Evolutionary conservation across 164 flowering plant species (phyloP).

Genomic region (Vitis riparia): DNA sequence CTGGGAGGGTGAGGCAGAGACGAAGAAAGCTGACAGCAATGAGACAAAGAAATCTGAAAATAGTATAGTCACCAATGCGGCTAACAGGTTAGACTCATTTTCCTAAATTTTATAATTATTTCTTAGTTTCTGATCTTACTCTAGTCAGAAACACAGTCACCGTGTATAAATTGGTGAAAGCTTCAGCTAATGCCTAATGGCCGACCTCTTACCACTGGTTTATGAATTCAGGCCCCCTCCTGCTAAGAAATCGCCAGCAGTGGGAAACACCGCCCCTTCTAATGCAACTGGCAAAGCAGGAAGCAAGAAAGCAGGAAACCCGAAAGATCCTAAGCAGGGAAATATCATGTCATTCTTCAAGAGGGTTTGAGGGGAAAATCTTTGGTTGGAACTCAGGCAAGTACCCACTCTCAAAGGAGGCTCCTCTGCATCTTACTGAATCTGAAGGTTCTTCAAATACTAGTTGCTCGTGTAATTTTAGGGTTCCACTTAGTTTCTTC

Average conservation of each 20-base stretch:
- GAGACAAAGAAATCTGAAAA: conserved; percentile 26
- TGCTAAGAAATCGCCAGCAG: conserved; percentile 63
- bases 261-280: conserved; percentile 40
- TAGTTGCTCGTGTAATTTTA: background rate
- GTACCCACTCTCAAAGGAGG: background rate
- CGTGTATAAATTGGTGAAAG: too few relatives aligned
- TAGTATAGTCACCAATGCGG: conserved; percentile 21
- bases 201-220: background rate
- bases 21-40: conserved; percentile 16
- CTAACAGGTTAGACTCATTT: conserved; percentile 51
- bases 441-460: too few relatives aligned
- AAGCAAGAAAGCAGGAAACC: conserved; percentile 62
- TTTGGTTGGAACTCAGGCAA: background rate
- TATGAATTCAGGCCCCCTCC: conserved; percentile 50
- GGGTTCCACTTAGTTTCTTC: background rate
- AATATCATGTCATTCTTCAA: conserved; percentile 87
- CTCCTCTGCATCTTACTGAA: too few relatives aligned
- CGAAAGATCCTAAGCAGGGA: conserved; percentile 89
- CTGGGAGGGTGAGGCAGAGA: conserved; percentile 75
- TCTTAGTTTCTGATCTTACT: background rate
- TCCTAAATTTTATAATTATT: background rate
- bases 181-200: background rate
- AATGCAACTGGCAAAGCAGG: conserved; percentile 64
- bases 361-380: conserved; percentile 30
- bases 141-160: too few relatives aligned